A percentile compares a stretch with the other conserved stretches of the same genome.
Conservation (phyloP, 805 yeast genomes). For the Wickerhamiella bombiphila region DNA sequence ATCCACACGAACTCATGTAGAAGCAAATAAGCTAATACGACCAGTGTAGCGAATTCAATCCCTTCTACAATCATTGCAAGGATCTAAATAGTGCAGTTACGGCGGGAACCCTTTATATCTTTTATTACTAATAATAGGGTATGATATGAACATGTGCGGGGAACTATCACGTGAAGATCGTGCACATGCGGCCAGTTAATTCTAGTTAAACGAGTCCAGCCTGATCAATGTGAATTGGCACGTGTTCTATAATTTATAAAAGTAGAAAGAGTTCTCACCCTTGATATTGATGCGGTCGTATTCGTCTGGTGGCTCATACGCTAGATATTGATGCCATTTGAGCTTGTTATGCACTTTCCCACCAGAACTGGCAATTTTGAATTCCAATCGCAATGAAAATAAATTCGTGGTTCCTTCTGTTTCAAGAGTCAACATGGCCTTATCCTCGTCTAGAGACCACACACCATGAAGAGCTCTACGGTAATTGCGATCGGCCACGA, state of each 20-base stretch:
- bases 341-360: constrained; percentile 52
- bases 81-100: too few relatives aligned
- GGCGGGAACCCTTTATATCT: too few relatives aligned
- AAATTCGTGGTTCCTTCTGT: constrained; percentile 31
- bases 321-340: constrained; percentile 54
- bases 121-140: too few relatives aligned
- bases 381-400: constrained; percentile 48
- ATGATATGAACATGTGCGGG: too few relatives aligned
- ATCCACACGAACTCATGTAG: not conserved
- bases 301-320: constrained; percentile 29
- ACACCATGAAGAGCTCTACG: constrained; percentile 6
- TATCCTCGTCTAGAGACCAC: constrained; percentile 48
- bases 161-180: too few relatives aligned
- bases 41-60: too few relatives aligned
- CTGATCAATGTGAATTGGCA: too few relatives aligned
- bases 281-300: constrained; percentile 40
- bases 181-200: too few relatives aligned
- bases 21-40: not conserved
- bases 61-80: too few relatives aligned
- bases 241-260: too few relatives aligned
- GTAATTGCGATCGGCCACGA: not conserved
- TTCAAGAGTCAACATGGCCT: constrained; percentile 34
- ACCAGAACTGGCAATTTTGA: constrained; percentile 47
- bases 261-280: constrained; percentile 69
- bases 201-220: too few relatives aligned